Evolutionary conservation across 1,284 basidiomycete species (phyloP).

Genomic region (Albatrellus sp.): DNA sequence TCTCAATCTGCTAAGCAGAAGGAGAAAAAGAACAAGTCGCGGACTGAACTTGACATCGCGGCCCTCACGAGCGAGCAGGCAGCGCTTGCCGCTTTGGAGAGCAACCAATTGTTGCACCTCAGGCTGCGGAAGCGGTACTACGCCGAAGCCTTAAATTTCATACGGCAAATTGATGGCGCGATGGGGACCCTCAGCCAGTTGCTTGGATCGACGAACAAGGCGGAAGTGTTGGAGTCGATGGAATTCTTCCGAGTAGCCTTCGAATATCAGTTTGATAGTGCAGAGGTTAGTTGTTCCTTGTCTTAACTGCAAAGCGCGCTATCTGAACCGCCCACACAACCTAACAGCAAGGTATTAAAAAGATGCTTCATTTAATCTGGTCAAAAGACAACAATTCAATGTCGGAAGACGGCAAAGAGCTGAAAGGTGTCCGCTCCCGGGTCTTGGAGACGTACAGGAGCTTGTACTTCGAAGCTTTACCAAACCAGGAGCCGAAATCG

Average conservation of each 20-base stretch:
- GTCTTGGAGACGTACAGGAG: constrained; percentile 85
- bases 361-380: constrained; percentile 98
- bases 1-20: constrained; percentile 17
- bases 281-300: constrained; percentile 39
- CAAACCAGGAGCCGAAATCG: constrained; percentile 63
- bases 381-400: constrained; percentile 86
- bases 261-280: constrained; percentile 73
- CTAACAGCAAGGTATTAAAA: constrained; percentile 70
- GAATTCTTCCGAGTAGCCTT: constrained; percentile 85
- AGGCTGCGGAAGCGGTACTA: constrained; percentile 84
- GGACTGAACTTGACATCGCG: constrained; percentile 55
- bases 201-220: constrained; percentile 83
- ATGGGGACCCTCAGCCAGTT: constrained; percentile 70
- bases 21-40: constrained; percentile 34
- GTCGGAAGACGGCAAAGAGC: constrained; percentile 74
- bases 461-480: constrained; percentile 81
- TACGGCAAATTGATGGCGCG: constrained; percentile 69
- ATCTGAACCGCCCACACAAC: background rate
- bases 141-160: constrained; percentile 79
- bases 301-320: background rate
- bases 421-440: constrained; percentile 81
- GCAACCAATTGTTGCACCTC: constrained; percentile 54
- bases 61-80: constrained; percentile 58
- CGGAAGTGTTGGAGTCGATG: constrained; percentile 91
- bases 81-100: constrained; percentile 52